Evolutionary conservation across 495 filamentous ascomycete species (phyloP).

Genomic region (Cladorrhinum samala): DNA sequence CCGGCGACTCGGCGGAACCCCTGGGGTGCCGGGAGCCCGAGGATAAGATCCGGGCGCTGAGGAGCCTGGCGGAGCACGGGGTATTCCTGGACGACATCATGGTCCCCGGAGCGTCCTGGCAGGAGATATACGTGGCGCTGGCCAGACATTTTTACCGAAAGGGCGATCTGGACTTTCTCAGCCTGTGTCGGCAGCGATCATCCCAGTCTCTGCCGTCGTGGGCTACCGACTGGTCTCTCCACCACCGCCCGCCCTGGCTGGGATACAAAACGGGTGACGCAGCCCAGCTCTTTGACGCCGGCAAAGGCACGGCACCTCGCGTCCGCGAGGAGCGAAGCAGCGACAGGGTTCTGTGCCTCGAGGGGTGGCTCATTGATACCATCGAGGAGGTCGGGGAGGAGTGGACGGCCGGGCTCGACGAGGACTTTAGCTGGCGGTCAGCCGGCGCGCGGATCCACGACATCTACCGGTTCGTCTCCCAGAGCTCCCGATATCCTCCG

Average conservation of each 20-base stretch:
- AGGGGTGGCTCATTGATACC: neutral
- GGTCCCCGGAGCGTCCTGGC: neutral
- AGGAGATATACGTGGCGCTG: neutral
- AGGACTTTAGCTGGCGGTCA: neutral
- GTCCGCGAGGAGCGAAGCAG: neutral
- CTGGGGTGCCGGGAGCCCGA: neutral
- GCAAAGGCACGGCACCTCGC: neutral
- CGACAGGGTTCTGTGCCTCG: neutral
- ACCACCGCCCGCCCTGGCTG: neutral
- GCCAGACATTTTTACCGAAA: neutral
- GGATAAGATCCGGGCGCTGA: neutral
- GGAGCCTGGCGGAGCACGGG: neutral
- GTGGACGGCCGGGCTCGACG: neutral
- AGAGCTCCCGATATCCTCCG: neutral
- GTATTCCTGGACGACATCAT: neutral
- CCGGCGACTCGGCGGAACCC: neutral
- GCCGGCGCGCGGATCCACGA: neutral
- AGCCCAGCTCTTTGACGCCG: neutral
- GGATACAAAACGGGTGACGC: neutral
- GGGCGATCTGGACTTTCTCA: neutral
- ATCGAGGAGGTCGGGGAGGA: neutral
- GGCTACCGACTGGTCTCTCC: neutral
- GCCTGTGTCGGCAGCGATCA: neutral
- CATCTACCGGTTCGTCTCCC: neutral
- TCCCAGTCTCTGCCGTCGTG: neutral